Percentiles rank a stretch among this genome's conserved stretches.
These are phyloP conservation scores for Reutealis trisperma DNA, from an alignment of 345 rosid genomes.

Conservation along the genomic window DNA sequence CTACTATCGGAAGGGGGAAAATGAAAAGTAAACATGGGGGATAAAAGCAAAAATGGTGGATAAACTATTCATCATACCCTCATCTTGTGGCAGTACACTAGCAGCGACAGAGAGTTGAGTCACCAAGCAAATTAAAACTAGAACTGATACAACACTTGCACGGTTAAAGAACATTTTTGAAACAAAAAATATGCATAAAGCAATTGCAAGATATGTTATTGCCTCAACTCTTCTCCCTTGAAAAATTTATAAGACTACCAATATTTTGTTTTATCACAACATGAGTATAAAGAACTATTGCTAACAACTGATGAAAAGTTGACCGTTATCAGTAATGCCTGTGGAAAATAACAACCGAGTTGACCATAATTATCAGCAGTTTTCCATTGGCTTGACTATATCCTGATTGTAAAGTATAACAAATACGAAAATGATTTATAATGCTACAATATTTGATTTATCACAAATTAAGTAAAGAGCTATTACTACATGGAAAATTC, in stretches of 20 bases:
- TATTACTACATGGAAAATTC: neutral
- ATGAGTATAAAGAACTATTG: too few species aligned
- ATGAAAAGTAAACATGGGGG: too few species aligned
- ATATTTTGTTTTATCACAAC: neutral
- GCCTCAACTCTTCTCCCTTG: neutral
- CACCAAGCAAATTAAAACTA: slow-evolving; percentile 23
- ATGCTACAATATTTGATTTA: too few species aligned
- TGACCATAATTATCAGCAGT: too few species aligned
- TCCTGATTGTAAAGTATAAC: too few species aligned
- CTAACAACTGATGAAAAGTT: too few species aligned
- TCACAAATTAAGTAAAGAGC: too few species aligned
- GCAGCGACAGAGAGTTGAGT: slow-evolving; percentile 25
- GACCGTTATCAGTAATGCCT: too few species aligned
- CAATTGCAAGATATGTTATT: neutral
- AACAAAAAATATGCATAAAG: neutral
- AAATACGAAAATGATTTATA: too few species aligned
- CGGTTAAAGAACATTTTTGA: neutral
- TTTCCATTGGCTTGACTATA: too few species aligned
- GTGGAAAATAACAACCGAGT: too few species aligned
- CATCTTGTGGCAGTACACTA: slow-evolving; percentile 36
- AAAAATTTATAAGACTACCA: neutral
- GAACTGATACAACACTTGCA: neutral
- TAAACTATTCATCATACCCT: slow-evolving; percentile 26
- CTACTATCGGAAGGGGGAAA: neutral
- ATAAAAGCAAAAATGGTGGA: neutral